Evolutionary conservation across 2,329 filamentous ascomycete species (phyloP), one percentile per base, ranked within the genome.

Genomic region (Geosmithia flava): DNA sequence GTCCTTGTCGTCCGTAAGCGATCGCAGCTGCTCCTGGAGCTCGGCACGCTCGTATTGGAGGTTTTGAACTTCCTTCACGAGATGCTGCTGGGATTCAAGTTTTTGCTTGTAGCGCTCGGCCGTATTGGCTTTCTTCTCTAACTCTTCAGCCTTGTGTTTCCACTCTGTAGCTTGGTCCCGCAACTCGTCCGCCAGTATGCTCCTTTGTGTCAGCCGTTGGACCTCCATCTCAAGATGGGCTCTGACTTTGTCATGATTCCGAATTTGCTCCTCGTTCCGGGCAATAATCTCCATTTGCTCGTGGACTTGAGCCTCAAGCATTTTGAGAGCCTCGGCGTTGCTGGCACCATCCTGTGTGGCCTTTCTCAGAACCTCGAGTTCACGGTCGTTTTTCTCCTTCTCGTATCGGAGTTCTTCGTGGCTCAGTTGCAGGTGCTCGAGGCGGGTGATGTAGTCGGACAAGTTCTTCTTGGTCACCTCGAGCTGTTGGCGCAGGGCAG

Each of bases 271-370:
- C 54, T 87, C 77, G 20, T 71, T 75, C 33, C 59, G 58, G 40
- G 80, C 79, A 57, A 90, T 89, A 46, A 87, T 69, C 50, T 83
- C 74, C 60, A 87, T 81, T 56, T 85, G 80, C 55, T 87, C 79
- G 41, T 76, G 75, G 20, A 83, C 67, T 53, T 75, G 74, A 42
- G 68, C 65, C 54, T 81, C 70, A 54, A 84, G 66, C 51, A 71
- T 63, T 63, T 69, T 68, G 52, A 79, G 72, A 46, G 72, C 66
- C 48, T 73, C 69, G 20, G 67, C 72, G 59, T 67, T 76, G 61
- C 68, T 69, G 62, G 69, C 64, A 59, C 78, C 66, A 67, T 77
- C 65, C 62, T 69, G 54, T 60, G 70, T 66, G 65, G 76, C 62
- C 55, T 71, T 68, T 54, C 69, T 60, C 47, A 75, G 59, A 48